Evolutionary conservation across 129 eudicot species (phyloP).

Genomic region (Flaveria ramosissima): DNA sequence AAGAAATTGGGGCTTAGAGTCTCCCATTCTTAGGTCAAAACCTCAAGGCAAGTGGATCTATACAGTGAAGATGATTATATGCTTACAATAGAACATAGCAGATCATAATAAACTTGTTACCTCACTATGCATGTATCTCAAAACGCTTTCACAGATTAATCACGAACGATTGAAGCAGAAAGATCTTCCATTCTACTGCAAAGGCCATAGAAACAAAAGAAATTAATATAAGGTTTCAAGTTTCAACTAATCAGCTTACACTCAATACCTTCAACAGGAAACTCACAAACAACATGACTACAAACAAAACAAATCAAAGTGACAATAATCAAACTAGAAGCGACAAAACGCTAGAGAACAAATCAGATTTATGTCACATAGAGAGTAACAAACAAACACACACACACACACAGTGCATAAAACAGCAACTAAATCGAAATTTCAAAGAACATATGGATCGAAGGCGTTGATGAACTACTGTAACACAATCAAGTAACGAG

Average conservation of each 20-base stretch:
- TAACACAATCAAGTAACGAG: slow-evolving; percentile 2
- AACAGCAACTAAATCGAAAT: background rate
- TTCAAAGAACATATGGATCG: background rate
- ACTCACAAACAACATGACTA: slow-evolving; percentile 29
- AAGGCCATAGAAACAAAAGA: slow-evolving; percentile 7
- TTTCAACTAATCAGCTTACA: slow-evolving; percentile 14
- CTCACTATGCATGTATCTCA: slow-evolving; percentile 27
- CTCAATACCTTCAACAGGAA: slow-evolving; percentile 10
- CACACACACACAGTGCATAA: slow-evolving; percentile 13
- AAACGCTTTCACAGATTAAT: slow-evolving; percentile 14
- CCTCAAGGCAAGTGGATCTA: slow-evolving; percentile 3
- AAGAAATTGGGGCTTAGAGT: background rate
- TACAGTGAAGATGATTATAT: slow-evolving; percentile 1
- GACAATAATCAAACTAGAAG: background rate
- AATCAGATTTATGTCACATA: slow-evolving; percentile 10
- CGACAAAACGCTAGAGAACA: slow-evolving; percentile 27
- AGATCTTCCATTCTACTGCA: slow-evolving; percentile 8
- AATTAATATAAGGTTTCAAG: background rate
- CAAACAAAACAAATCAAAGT: slow-evolving; percentile 21
- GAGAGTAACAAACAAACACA: slow-evolving; percentile 13
- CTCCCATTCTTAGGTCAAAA: slow-evolving; percentile 1
- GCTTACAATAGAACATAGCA: slow-evolving; percentile 9
- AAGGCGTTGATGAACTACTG: slow-evolving; percentile 7
- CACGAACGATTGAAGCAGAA: slow-evolving; percentile 7
- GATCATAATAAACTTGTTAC: background rate